Evolutionary conservation across 2,329 filamentous ascomycete genomes (phyloP).

Genomic region (Xylariaceae sp.): DNA sequence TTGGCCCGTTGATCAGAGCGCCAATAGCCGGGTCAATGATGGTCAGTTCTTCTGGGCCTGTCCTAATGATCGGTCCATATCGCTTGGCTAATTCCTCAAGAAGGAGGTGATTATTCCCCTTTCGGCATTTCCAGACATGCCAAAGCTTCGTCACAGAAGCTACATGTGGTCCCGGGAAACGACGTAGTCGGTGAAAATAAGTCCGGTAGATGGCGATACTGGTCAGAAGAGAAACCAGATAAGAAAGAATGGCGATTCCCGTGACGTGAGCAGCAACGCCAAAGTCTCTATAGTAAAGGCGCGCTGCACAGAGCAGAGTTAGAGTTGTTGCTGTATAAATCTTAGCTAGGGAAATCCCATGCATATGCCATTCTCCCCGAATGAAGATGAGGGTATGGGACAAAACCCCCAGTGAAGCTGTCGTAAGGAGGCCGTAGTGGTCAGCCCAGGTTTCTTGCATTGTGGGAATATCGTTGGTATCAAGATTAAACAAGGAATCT

Average conservation of each 20-base stretch:
- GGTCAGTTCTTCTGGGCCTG: slow-evolving; percentile 23
- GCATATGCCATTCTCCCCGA: slow-evolving; percentile 21
- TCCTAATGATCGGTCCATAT: slow-evolving; percentile 23
- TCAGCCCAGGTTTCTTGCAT: not conserved
- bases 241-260: not conserved
- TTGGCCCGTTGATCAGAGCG: slow-evolving; percentile 11
- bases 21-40: slow-evolving; percentile 18
- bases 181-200: slow-evolving; percentile 19
- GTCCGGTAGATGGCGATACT: slow-evolving; percentile 23
- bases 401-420: slow-evolving; percentile 1
- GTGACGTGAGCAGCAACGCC: not conserved
- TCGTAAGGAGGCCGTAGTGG: not conserved
- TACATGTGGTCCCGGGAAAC: slow-evolving; percentile 17
- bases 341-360: slow-evolving; percentile 5
- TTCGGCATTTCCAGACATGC: slow-evolving; percentile 19
- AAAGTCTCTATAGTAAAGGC: not conserved
- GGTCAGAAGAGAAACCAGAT: slow-evolving; percentile 9
- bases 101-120: slow-evolving; percentile 15
- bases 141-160: slow-evolving; percentile 20
- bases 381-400: slow-evolving; percentile 19
- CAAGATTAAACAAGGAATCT: not conserved
- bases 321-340: slow-evolving; percentile 4
- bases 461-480: not conserved
- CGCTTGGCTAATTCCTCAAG: slow-evolving; percentile 16
- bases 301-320: slow-evolving; percentile 1